phyloP scores from a whole-genome alignment of 768 basidiomycete species.

The Suillus spraguei region DNA sequence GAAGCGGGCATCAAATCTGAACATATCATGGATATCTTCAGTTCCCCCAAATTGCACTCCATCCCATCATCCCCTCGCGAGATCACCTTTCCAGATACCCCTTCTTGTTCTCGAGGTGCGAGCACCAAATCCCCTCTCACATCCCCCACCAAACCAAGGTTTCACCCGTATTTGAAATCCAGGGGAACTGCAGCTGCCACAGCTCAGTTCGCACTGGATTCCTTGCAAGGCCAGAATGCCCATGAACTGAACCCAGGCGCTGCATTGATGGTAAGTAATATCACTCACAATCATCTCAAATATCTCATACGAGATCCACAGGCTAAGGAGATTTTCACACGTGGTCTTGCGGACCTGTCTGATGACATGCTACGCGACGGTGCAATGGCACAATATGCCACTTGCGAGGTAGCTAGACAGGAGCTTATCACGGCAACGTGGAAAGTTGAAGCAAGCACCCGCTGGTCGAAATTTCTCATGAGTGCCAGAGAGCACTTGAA shows the following conservation, averaged over 20 bases:
- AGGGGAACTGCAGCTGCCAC: not conserved
- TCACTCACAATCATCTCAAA: not conserved
- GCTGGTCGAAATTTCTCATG: not conserved
- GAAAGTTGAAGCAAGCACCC: constrained; percentile 4
- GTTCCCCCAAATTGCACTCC: too few relatives aligned
- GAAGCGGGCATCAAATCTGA: too few relatives aligned
- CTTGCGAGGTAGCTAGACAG: constrained; percentile 3
- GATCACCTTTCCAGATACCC: too few relatives aligned
- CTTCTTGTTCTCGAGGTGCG: too few relatives aligned
- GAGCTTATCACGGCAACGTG: not conserved
- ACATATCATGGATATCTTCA: too few relatives aligned
- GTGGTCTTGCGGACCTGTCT: constrained; percentile 1
- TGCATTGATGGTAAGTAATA: not conserved
- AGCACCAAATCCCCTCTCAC: not conserved
- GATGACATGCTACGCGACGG: constrained; percentile 6
- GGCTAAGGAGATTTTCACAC: constrained; percentile 2
- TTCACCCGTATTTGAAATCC: not conserved
- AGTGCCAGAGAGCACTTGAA: not conserved
- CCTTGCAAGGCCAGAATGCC: not conserved
- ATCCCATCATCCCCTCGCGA: too few relatives aligned
- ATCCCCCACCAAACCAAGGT: not conserved
- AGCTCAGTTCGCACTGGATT: not conserved
- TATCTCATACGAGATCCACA: not conserved
- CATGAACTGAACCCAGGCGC: not conserved
- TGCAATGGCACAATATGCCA: constrained; percentile 7